Evolutionary conservation across 2,329 filamentous ascomycete genomes (phyloP).

Genomic region (Penicillium decumbens): DNA sequence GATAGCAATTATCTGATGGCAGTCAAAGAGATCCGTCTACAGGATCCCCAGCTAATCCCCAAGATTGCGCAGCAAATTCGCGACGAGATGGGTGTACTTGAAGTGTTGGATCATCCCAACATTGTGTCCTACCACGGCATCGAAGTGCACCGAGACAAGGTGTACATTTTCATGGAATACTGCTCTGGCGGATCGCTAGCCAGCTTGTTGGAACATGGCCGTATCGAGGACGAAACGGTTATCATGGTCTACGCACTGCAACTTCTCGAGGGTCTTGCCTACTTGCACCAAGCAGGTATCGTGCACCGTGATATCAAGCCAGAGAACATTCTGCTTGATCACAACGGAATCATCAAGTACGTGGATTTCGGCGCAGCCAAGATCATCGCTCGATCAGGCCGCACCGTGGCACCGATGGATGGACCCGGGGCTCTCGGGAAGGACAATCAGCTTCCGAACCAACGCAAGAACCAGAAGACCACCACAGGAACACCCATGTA

Average conservation of each 20-base stretch:
- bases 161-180: slow-evolving; percentile 99
- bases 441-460: slow-evolving; percentile 28
- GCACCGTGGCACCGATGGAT: slow-evolving; percentile 68
- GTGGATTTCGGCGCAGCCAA: slow-evolving; percentile 98
- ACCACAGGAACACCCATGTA: slow-evolving; percentile 99
- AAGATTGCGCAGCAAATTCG: slow-evolving; percentile 89
- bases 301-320: slow-evolving; percentile 97
- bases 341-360: slow-evolving; percentile 98
- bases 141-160: slow-evolving; percentile 94
- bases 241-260: slow-evolving; percentile 96
- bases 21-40: slow-evolving; percentile 94
- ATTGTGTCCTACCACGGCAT: slow-evolving; percentile 98
- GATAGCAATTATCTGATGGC: slow-evolving; percentile 97
- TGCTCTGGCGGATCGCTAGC: slow-evolving; percentile 93
- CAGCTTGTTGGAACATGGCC: slow-evolving; percentile 83
- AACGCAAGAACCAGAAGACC: slow-evolving; percentile 65
- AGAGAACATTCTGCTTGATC: slow-evolving; percentile 93
- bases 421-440: slow-evolving; percentile 48
- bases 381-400: slow-evolving; percentile 88
- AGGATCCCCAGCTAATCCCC: slow-evolving; percentile 93
- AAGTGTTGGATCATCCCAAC: slow-evolving; percentile 94
- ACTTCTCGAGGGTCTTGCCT: slow-evolving; percentile 86
- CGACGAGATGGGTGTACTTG: slow-evolving; percentile 94
- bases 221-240: slow-evolving; percentile 95
- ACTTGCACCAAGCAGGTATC: slow-evolving; percentile 86